Percentiles rank a stretch among this genome's conserved stretches.
These are phyloP conservation scores for Ceratobasidium sp. DNA, from an alignment of 1,284 basidiomycete genomes.

Conservation along the genomic window DNA sequence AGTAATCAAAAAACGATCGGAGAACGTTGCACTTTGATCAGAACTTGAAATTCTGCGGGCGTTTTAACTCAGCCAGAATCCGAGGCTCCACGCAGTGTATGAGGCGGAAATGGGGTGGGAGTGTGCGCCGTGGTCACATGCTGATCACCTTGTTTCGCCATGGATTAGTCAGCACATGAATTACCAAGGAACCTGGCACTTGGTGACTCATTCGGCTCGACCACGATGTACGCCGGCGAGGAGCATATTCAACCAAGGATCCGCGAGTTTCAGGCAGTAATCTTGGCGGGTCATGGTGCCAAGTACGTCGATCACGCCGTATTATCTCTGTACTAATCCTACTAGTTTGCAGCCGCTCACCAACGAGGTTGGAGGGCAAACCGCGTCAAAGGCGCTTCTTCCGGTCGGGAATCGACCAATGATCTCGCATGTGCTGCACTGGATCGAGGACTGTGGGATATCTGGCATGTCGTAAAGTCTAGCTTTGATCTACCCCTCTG, in stretches of 20 bases:
- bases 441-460: constrained; percentile 90
- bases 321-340: constrained; percentile 4
- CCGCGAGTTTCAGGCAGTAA: constrained; percentile 84
- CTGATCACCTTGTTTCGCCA: no score
- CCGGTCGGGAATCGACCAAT: constrained; percentile 91
- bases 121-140: no score
- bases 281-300: constrained; percentile 89
- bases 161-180: no score
- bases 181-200: neutral
- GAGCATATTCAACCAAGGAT: constrained; percentile 42
- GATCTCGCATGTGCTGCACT: constrained; percentile 85
- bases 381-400: constrained; percentile 86
- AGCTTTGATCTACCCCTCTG: constrained; percentile 31
- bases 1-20: no score
- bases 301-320: constrained; percentile 69
- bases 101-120: no score
- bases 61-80: neutral
- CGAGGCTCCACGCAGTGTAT: constrained; percentile 8
- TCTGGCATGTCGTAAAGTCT: constrained; percentile 68
- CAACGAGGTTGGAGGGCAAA: constrained; percentile 75
- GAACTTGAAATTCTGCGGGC: neutral
- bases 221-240: constrained; percentile 30
- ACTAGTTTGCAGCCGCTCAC: constrained; percentile 78
- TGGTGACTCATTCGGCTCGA: neutral
- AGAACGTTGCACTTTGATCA: no score